Evolutionary conservation across 2,329 filamentous ascomycete species (phyloP), one percentile per base, ranked within the genome.

Genomic region (Daldinia sp.): DNA sequence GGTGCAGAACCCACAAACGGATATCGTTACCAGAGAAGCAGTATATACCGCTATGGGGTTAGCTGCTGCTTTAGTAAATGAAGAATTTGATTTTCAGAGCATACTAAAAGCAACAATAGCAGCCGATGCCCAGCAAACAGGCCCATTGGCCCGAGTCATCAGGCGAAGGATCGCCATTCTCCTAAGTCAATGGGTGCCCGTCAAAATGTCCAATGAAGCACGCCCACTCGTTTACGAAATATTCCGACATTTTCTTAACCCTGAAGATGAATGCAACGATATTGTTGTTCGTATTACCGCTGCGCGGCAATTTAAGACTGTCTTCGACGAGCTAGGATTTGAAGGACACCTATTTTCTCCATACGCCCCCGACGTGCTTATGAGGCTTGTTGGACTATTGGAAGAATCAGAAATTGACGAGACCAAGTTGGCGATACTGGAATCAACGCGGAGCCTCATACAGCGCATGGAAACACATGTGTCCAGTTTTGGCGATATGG

Each of bases 11-110:
- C 83, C 85, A 4, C 74, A 83, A 29, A 75, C 80, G 9, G 88
- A 95, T 66, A 85, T 98, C 10, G 83, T 95, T 13, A 87, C 91
- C 62, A 98, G 97, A 75, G 95, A 99, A 75, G 94, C 94, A 0
- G 88, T 98, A 0, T 99, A 99, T 74, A 96, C 92, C 4, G 93
- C 94, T 9, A 90, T 99, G 79, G 94, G 94, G 2, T 83, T 97
- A 51, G 88, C 95, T 0, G 92, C 94, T 1, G 84, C 92, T 1
- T 88, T 94, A 35, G 80, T 98, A 13, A 84, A 89, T 61, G 81
- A 89, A 47, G 82, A 87, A 9, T 87, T 97, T 66, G 91, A 98
- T 76, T 98, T 98, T 77, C 90, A 96, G 73, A 76, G 83, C 1
- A 91, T 98, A 72, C 78, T 99, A 37, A 82, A 86, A 13, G 87